Evolutionary conservation across 139 green algal genomes (phyloP).

Genomic region (Monoraphidium neglectum): DNA sequence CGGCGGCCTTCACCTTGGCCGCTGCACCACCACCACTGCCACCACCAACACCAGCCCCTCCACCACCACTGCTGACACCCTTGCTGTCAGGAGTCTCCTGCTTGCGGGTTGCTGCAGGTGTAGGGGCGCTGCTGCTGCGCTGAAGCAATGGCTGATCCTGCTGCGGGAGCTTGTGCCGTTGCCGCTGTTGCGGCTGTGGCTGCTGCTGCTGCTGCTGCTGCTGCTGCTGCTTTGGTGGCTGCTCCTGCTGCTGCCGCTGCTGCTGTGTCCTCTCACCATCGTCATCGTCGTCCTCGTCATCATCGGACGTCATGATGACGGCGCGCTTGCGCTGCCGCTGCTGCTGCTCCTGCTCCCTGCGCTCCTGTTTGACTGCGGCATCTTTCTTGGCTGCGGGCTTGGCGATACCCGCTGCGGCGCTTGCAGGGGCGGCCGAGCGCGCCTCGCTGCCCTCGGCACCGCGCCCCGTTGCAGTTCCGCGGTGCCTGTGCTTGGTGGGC

Average conservation of each 20-base stretch:
- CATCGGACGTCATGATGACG: not conserved
- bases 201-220: too few species aligned
- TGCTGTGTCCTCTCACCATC: not conserved
- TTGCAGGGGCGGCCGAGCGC: too few species aligned
- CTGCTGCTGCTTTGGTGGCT: constrained; percentile 1
- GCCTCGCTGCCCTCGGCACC: too few species aligned
- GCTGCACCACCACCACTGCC: not conserved
- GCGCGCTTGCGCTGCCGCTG: not conserved
- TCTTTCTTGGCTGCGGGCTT: too few species aligned
- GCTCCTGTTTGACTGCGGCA: not conserved
- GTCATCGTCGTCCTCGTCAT: not conserved
- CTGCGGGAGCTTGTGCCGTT: not conserved
- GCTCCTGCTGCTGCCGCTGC: not conserved
- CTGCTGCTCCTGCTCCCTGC: not conserved
- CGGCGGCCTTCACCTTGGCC: not conserved
- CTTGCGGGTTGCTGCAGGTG: not conserved
- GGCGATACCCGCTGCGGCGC: too few species aligned
- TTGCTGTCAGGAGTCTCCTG: not conserved
- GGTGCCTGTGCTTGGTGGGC: too few species aligned
- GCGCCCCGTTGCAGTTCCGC: too few species aligned
- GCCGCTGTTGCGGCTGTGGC: constrained; percentile 1
- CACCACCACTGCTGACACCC: not conserved
- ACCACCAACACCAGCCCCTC: not conserved
- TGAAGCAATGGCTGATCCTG: not conserved
- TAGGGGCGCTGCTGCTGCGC: constrained; percentile 1